Evolutionary conservation across 2,329 filamentous ascomycete species (phyloP), one percentile per base, ranked within the genome.

Genomic region (Hypoxylon sp.): DNA sequence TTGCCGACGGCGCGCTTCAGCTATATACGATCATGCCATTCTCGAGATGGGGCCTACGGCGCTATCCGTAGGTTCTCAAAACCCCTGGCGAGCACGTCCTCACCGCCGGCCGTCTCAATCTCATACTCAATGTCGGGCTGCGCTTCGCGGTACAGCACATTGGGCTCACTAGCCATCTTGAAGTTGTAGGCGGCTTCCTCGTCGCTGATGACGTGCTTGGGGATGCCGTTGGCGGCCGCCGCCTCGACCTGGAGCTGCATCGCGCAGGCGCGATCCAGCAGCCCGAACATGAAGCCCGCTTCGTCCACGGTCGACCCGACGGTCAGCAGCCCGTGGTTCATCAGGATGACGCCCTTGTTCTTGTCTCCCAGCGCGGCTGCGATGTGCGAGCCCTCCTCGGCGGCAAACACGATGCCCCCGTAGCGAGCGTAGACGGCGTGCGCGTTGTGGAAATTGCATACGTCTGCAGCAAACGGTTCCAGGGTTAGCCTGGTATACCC

Each of bases 301-400:
- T 93, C 91, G 75, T 93, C 91, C 1, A 93, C 91, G 0, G 91
- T 93, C 5, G 78, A 74, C 3, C 91, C 91, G 0, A 92, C 90
- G 0, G 90, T 92, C 55, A 93, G 78, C 36, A 94, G 80, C 0
- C 91, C 91, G 78, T 93, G 91, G 76, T 93, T 93, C 70, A 90
- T 82, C 55, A 93, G 80, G 50, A 93, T 89, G 68, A 88, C 83
- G 1, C 84, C 90, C 76, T 85, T 91, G 71, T 86, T 86, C 0
- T 82, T 77, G 25, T 72, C 63, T 0, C 90, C 90, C 1, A 94
- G 81, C 0, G 90, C 86, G 10, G 80, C 81, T 1, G 90, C 90
- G 68, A 93, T 88, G 45, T 85, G 82, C 71, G 84, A 79, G 1
- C 90, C 90, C 76, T 93, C 91, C 61, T 92, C 75, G 81, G 87